Base-by-base conservation (phyloP, 345 rosid genomes). In the Clarkia xantiana region DNA sequence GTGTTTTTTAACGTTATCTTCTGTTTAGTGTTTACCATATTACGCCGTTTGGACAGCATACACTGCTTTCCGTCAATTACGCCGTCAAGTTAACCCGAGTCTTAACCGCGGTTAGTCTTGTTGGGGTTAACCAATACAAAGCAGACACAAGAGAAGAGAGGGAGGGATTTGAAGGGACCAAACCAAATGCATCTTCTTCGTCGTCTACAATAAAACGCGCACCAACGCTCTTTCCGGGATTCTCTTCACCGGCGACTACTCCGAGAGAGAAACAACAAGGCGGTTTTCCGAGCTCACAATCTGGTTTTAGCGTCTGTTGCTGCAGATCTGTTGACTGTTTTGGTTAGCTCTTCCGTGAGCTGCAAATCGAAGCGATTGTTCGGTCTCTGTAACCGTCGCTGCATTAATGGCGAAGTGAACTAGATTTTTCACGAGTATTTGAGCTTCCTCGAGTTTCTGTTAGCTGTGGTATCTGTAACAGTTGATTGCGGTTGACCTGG, bases 181-280 rank as follows among this genome's bases (percentile, higher is more conserved):
- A 49, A 45, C 9, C 14, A 56, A 61, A 44, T 49, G 60, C 42
- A n/a, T 29, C 52, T 25, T 29, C 20, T 13, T 17, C 51, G 20
- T 29, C 53, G 6, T 34, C 45, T 52, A 64, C 17, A 58, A 76
- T 69, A 69, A 60, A 72, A 66, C 64, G 72, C 73, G 57, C 65
- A 66, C 71, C 41, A n/a, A 52, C 52, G 43, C 59, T 17, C 60
- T 49, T 60, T 43, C 39, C 34, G 55, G 72, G 61, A 58, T 67
- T 62, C 53, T 55, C 60, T 63, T 56, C 52, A 68, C 67, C 66
- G 68, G 64, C 74, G 67, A 58, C 47, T 46, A 7, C 38, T 56
- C 59, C 47, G 46, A 46, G 47, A 42, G 59, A 3, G 14, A 46
- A 25, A 25, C 8, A 44, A 47, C 53, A 52, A 40, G 53, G 56